A percentile compares a stretch with the other conserved stretches of the same genome.
phyloP scores from a whole-genome alignment of 2,329 filamentous ascomycete species.

The Stylonectria norvegica region DNA sequence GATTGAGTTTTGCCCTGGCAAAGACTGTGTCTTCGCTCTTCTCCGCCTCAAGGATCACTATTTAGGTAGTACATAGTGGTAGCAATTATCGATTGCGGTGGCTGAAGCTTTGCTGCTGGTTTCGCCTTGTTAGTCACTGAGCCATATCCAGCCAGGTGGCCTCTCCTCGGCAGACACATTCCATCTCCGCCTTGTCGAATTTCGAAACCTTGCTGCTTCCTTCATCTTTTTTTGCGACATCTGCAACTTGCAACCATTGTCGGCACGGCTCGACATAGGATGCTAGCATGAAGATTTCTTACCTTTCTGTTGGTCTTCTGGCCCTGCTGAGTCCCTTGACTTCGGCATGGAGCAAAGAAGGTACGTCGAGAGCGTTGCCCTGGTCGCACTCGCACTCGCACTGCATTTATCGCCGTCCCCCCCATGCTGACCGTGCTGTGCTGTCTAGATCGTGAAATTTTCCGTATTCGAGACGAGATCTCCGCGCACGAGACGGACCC shows the following conservation, averaged over 20 bases:
- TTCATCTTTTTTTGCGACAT: background rate
- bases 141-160: background rate
- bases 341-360: slow-evolving; percentile 83
- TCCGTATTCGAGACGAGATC: slow-evolving; percentile 88
- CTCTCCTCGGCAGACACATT: background rate
- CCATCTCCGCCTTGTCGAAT: background rate
- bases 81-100: no score
- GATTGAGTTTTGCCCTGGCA: no score
- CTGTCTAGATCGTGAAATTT: slow-evolving; percentile 89
- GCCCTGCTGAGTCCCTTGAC: slow-evolving; percentile 64
- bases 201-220: background rate
- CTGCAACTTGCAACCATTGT: background rate
- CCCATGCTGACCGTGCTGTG: background rate
- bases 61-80: no score
- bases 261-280: slow-evolving; percentile 15
- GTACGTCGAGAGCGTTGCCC: slow-evolving; percentile 48
- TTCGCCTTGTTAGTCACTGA: background rate
- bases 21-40: no score
- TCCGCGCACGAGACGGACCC: slow-evolving; percentile 69
- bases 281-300: slow-evolving; percentile 67
- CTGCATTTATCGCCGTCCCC: background rate
- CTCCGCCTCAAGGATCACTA: no score
- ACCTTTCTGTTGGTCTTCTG: slow-evolving; percentile 66
- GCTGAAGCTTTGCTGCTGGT: background rate
- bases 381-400: no score